Base-by-base conservation (phyloP, 2,329 filamentous ascomycete genomes). In the Cladosporium sp. region DNA sequence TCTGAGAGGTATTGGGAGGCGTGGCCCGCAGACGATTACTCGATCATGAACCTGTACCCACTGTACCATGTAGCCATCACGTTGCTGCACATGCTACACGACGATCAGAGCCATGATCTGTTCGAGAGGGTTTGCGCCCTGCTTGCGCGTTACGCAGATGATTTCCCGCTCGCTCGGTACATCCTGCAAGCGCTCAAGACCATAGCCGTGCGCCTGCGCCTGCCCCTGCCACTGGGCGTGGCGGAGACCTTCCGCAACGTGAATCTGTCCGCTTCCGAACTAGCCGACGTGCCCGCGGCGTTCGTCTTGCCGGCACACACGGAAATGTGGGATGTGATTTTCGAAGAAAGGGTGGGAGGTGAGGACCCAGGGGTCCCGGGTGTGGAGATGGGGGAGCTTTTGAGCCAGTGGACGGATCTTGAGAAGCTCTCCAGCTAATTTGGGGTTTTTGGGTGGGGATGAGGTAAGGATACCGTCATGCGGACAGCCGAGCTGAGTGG, bases 261-360 rank as follows among this genome's bases (percentile, higher is more conserved):
- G 38, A 43, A 50, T 10, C 16, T 50, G 32, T 33, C 48, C 1
- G 32, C 40, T 5, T 32, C 38, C 18, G 48, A 43, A n/a, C 18
- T 50, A 13, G 32, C 40, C 9, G 48, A 50, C n/a, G 48, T 50
- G 72, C 72, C 4, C 70, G 70, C 33, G 70, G 71, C 2, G 65
- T 76, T 37, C 64, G 63, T 13, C 58, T 61, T 11, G 66, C 70
- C 3, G 72, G 72, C 0, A 66, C 69, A 6, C 71, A 73, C 0
- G 58, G 48, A 43, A 40, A 43, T 50, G 40, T 50, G 48, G 48
- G 48, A 50, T 35, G 48, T 50, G 32, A 50, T 50, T 28, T 50
- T 43, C 19, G 48, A 50, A 19, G 48, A 50, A 35, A 33, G 40
- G 4, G 35, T 32, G 6, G 46, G 35, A 10, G 28, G 35, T 3